These are phyloP conservation scores for Rhododendron henanense DNA, from an alignment of 148 eudicot species.

Conservation along the genomic window DNA sequence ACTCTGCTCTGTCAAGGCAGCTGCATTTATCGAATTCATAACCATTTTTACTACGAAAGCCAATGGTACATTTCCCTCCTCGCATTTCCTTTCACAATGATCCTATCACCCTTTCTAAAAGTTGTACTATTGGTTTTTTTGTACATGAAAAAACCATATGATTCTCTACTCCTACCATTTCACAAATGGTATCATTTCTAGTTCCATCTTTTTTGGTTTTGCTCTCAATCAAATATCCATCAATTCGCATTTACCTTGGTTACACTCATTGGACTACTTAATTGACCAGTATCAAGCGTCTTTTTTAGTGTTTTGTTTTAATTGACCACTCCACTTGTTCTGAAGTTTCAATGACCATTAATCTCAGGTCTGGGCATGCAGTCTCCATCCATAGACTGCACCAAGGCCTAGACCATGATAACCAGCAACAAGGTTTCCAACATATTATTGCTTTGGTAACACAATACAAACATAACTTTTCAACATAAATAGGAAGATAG, in stretches of 20 bases:
- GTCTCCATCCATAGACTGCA: neutral
- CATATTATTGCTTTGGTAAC: neutral
- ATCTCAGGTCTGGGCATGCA: neutral
- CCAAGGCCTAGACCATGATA: neutral
- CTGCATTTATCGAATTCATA: neutral
- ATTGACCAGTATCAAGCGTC: neutral
- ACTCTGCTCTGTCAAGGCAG: neutral
- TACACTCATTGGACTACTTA: neutral
- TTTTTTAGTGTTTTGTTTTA: neutral
- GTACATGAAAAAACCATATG: neutral
- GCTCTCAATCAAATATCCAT: neutral
- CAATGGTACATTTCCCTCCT: neutral
- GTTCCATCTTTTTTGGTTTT: neutral
- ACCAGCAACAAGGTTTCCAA: neutral
- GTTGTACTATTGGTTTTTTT: neutral
- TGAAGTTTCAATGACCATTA: neutral
- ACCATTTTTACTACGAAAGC: neutral
- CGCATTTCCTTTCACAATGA: neutral
- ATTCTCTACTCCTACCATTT: neutral
- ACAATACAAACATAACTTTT: neutral
- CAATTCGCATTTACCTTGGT: neutral
- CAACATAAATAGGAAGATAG: neutral
- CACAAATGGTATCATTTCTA: neutral
- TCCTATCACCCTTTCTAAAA: neutral
- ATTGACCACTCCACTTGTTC: neutral